Base-by-base conservation (phyloP, 2,329 filamentous ascomycete species). In the Aspergillus ruber region DNA sequence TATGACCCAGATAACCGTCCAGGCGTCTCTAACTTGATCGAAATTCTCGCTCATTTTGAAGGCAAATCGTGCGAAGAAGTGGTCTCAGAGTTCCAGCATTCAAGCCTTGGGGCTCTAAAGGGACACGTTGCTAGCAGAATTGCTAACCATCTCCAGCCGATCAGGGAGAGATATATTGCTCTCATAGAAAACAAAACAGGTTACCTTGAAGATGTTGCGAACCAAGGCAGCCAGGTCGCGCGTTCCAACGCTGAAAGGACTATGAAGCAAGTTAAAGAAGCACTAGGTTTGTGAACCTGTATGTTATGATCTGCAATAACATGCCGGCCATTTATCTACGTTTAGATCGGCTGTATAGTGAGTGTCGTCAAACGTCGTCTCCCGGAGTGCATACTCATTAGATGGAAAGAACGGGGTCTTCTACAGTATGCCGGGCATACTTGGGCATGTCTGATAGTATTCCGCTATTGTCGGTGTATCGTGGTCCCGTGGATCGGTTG, bases 11-110 rank as follows among this genome's bases (percentile, higher is more conserved):
- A 65, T 0, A 60, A 56, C 0, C 77, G 93, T 20, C 91, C 91
- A 0, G 93, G 90, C 0, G 86, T 98, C 3, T 84, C 90, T 9
- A 98, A 97, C 64, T 74, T 98, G 10, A 70, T 98, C 1, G 82
- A 89, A 48, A 80, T 98, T 13, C 70, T 91, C n/a, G 83, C 82
- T 20, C 80, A 88, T 52, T 81, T 91, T 56, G 79, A 84, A 46
- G 55, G 51, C 13, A 57, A 59, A 2, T 60, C 65, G 4, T 70
- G 68, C 43, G 63, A 74, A 23, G 73, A 74, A 5, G 57, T 83
- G 35, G 79, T 74, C 1, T 53, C 56, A 6, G 72, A 77, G 20
- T 65, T 75, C 46, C 57, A 69, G 23, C 59, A 62, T 7, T 47
- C 74, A 20, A 76, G 65, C 36, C 73, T 88, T 58, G 73, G 73